phyloP scores from a whole-genome alignment of 441 rosid genomes.

The Jatropha podagrica region DNA sequence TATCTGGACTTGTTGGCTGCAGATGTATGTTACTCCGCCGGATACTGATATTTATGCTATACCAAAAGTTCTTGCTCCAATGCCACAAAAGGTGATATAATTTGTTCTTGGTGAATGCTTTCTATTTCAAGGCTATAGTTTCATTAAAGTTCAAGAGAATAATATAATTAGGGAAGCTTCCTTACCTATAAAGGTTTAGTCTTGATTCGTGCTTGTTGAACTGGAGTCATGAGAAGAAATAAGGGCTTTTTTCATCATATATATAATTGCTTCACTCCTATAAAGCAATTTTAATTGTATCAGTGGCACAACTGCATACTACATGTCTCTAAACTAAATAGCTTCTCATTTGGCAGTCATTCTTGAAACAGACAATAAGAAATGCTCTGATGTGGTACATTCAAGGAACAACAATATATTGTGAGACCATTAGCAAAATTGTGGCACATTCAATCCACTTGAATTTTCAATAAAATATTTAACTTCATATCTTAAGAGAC shows the following conservation, averaged over 20 bases:
- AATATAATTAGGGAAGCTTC: background rate
- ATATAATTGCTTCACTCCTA: no score
- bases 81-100: constrained; percentile 78
- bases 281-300: background rate
- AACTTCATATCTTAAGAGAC: background rate
- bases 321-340: background rate
- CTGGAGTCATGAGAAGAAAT: background rate
- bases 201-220: background rate
- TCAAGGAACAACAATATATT: background rate
- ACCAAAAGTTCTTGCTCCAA: constrained; percentile 80
- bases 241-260: background rate
- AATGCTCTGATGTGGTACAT: background rate
- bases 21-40: constrained; percentile 98
- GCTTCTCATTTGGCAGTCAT: background rate
- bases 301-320: background rate
- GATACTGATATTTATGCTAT: constrained; percentile 85
- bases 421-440: background rate
- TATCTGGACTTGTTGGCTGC: constrained; percentile 20
- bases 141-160: constrained; percentile 1
- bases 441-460: background rate
- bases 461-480: background rate
- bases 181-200: background rate
- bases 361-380: constrained; percentile 6
- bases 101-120: background rate
- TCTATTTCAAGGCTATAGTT: background rate